Evolutionary conservation across 371 early-diverging fungal species (phyloP).

Genomic region (Apophysomyces trapeziformis): DNA sequence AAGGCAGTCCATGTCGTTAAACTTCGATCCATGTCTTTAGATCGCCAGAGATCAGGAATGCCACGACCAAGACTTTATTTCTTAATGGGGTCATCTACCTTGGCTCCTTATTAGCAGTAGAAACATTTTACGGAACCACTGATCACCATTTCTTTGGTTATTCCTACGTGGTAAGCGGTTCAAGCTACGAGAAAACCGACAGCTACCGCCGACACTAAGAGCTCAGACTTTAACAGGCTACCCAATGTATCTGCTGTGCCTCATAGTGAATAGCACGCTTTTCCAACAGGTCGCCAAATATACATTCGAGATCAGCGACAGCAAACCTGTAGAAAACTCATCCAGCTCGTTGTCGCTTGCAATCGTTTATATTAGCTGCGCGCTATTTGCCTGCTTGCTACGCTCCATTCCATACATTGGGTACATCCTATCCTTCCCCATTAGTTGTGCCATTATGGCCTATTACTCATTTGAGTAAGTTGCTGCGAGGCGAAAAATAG

Average conservation of each 20-base stretch:
- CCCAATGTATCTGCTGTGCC: slow-evolving; percentile 50
- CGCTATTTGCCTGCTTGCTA: slow-evolving; percentile 35
- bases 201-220: too few species aligned
- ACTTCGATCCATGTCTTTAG: slow-evolving; percentile 17
- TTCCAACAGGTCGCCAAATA: slow-evolving; percentile 42
- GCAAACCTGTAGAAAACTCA: slow-evolving; percentile 20
- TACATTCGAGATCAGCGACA: neutral
- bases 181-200: neutral
- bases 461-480: slow-evolving; percentile 61
- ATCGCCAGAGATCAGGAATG: slow-evolving; percentile 39
- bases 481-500: too few species aligned
- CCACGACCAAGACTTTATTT: slow-evolving; percentile 33
- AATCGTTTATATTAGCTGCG: slow-evolving; percentile 48
- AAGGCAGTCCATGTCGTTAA: neutral
- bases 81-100: slow-evolving; percentile 46
- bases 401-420: slow-evolving; percentile 45
- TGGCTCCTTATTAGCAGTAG: slow-evolving; percentile 37
- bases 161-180: slow-evolving; percentile 39
- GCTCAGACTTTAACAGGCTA: slow-evolving; percentile 50
- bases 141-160: slow-evolving; percentile 45
- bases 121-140: slow-evolving; percentile 34
- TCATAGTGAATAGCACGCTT: slow-evolving; percentile 41
- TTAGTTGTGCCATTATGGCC: slow-evolving; percentile 48
- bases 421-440: slow-evolving; percentile 34
- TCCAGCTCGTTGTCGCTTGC: slow-evolving; percentile 35